phyloP scores from a whole-genome alignment of 495 filamentous ascomycete genomes.

The Neurospora sp. region DNA sequence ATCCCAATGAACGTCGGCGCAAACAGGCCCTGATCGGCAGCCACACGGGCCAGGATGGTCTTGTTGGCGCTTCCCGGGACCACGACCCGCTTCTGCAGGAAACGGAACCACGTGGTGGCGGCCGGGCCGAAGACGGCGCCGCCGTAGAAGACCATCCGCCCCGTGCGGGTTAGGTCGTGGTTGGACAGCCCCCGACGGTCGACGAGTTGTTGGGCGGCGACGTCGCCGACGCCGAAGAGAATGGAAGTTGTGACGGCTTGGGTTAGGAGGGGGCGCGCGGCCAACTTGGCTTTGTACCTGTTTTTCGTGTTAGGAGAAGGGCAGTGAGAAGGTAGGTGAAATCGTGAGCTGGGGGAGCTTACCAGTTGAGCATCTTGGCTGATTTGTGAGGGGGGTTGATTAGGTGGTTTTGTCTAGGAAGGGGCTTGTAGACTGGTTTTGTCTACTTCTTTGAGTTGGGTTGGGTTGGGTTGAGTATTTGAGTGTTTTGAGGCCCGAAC shows the following conservation, averaged over 20 bases:
- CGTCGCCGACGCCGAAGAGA: slow-evolving; percentile 85
- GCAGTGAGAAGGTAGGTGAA: not conserved
- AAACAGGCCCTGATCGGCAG: slow-evolving; percentile 77
- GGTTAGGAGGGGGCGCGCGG: slow-evolving; percentile 73
- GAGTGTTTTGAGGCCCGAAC: not conserved
- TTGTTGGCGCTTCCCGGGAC: slow-evolving; percentile 45
- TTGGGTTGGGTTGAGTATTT: not conserved
- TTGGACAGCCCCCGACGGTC: slow-evolving; percentile 69
- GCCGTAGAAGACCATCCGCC: slow-evolving; percentile 86
- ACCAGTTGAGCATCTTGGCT: not conserved
- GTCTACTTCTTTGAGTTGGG: not conserved
- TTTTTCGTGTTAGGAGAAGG: not conserved
- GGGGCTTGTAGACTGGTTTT: not conserved
- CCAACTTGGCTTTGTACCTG: slow-evolving; percentile 85
- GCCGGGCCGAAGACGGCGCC: slow-evolving; percentile 85
- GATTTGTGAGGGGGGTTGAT: not conserved
- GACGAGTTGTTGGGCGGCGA: slow-evolving; percentile 87
- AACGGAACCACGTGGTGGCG: slow-evolving; percentile 79
- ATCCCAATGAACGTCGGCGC: slow-evolving; percentile 69
- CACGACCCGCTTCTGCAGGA: slow-evolving; percentile 57
- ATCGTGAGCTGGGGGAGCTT: not conserved
- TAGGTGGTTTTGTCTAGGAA: not conserved
- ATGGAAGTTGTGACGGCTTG: slow-evolving; percentile 79
- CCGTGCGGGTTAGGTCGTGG: slow-evolving; percentile 73
- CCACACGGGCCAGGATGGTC: slow-evolving; percentile 75